These are phyloP conservation scores for Penicillium silybi DNA, from an alignment of 495 filamentous ascomycete species.

Conservation along the genomic window DNA sequence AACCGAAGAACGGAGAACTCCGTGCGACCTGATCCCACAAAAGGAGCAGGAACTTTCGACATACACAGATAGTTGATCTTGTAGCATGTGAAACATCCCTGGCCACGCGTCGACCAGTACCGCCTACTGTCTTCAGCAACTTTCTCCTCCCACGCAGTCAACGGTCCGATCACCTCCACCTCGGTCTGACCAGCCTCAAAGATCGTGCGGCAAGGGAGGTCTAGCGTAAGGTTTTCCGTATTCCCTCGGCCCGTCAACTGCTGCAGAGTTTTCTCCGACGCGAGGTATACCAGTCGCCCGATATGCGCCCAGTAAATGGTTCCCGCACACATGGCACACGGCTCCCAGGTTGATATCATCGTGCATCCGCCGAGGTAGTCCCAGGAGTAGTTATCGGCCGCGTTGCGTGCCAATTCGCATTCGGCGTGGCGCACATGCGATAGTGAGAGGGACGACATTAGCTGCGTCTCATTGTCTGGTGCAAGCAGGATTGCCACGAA, in stretches of 20 bases:
- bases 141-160: slow-evolving; percentile 34
- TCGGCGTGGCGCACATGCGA: slow-evolving; percentile 56
- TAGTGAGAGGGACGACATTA: slow-evolving; percentile 46
- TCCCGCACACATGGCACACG: slow-evolving; percentile 52
- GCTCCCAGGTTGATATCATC: slow-evolving; percentile 53
- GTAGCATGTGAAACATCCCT: background rate
- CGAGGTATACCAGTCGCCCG: slow-evolving; percentile 50
- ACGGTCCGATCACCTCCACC: slow-evolving; percentile 47
- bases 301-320: slow-evolving; percentile 54
- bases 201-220: slow-evolving; percentile 45
- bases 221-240: slow-evolving; percentile 51
- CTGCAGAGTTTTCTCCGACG: slow-evolving; percentile 45
- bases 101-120: slow-evolving; percentile 40
- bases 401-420: slow-evolving; percentile 45
- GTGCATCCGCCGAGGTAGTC: slow-evolving; percentile 48
- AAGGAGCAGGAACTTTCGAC: background rate
- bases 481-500: slow-evolving; percentile 47
- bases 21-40: background rate
- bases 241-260: slow-evolving; percentile 45
- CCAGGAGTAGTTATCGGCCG: slow-evolving; percentile 47
- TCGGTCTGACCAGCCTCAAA: slow-evolving; percentile 41
- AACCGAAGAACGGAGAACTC: too few relatives aligned
- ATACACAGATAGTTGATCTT: background rate
- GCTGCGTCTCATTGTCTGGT: slow-evolving; percentile 46
- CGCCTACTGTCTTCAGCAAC: slow-evolving; percentile 43